These are phyloP conservation scores for Penicillium sp. DNA, from an alignment of 2,329 filamentous ascomycete species.

Conservation along the genomic window DNA sequence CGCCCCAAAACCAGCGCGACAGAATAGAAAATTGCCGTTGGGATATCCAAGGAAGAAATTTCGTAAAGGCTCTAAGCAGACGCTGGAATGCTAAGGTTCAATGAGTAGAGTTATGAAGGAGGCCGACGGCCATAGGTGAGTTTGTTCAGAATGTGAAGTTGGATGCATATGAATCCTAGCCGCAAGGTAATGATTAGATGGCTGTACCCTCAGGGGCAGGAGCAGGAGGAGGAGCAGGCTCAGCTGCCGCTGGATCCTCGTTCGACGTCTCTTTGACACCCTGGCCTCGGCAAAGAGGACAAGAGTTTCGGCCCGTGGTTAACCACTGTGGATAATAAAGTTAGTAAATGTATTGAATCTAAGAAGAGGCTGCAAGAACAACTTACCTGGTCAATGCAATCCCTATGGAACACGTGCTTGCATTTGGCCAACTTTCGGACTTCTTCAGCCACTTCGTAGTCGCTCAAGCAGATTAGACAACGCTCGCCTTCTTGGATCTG, in stretches of 20 bases:
- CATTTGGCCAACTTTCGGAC: constrained; percentile 67
- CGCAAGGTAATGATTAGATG: constrained; percentile 10
- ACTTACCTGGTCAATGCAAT: constrained; percentile 72
- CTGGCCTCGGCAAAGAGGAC: constrained; percentile 47
- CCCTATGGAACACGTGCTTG: constrained; percentile 69
- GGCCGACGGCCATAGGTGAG: constrained; percentile 13
- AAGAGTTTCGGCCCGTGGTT: constrained; percentile 59
- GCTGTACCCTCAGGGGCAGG: constrained; percentile 23
- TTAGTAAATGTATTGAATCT: constrained; percentile 36
- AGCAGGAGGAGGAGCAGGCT: constrained; percentile 23
- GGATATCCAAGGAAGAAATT: constrained; percentile 40
- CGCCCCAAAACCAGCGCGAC: constrained; percentile 17
- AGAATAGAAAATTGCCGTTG: constrained; percentile 31
- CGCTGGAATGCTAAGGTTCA: constrained; percentile 43
- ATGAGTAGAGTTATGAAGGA: constrained; percentile 21
- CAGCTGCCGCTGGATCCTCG: constrained; percentile 25
- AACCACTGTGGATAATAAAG: constrained; percentile 60
- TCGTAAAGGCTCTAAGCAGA: constrained; percentile 37
- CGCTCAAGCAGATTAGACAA: constrained; percentile 70
- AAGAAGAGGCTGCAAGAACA: constrained; percentile 18
- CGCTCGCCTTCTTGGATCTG: constrained; percentile 58
- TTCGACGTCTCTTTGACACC: constrained; percentile 48
- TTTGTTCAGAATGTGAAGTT: constrained; percentile 8
- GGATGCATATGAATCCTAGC: background rate
- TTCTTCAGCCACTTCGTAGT: constrained; percentile 68